Evolutionary conservation across 2,329 filamentous ascomycete species (phyloP).

Genomic region (Cadophora sp.): DNA sequence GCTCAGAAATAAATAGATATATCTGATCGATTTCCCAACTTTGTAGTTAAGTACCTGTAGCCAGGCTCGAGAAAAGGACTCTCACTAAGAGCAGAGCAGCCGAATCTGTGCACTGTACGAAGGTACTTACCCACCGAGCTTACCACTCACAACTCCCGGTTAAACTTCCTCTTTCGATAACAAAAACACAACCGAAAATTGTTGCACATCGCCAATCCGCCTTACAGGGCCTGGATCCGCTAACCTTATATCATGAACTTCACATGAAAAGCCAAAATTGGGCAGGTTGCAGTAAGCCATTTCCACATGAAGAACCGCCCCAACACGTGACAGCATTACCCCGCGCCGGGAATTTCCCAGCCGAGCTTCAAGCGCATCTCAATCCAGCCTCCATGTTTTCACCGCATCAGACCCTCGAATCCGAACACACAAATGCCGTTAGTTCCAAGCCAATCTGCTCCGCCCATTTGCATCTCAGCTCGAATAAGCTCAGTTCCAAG

Average conservation of each 20-base stretch:
- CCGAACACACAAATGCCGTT: not conserved
- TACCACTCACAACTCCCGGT: too few relatives aligned
- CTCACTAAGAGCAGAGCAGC: too few relatives aligned
- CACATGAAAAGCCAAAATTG: not conserved
- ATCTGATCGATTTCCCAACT: too few relatives aligned
- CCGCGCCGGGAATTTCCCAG: conserved; percentile 4
- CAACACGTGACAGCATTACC: not conserved
- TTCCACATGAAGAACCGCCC: not conserved
- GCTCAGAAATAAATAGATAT: too few relatives aligned
- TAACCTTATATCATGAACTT: not conserved
- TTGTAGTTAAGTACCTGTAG: too few relatives aligned
- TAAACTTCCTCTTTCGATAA: too few relatives aligned
- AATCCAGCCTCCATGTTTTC: not conserved
- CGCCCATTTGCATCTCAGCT: too few relatives aligned
- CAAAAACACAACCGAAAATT: not conserved
- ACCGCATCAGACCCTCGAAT: not conserved
- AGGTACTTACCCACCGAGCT: too few relatives aligned
- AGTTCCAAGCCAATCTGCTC: not conserved
- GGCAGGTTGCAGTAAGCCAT: not conserved
- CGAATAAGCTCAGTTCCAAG: not conserved
- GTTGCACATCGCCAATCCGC: not conserved
- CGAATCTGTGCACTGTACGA: too few relatives aligned
- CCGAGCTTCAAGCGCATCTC: not conserved
- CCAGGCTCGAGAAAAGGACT: too few relatives aligned
- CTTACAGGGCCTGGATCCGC: not conserved